Evolutionary conservation across 306 rosid genomes (phyloP).

Genomic region (Comarum palustre): DNA sequence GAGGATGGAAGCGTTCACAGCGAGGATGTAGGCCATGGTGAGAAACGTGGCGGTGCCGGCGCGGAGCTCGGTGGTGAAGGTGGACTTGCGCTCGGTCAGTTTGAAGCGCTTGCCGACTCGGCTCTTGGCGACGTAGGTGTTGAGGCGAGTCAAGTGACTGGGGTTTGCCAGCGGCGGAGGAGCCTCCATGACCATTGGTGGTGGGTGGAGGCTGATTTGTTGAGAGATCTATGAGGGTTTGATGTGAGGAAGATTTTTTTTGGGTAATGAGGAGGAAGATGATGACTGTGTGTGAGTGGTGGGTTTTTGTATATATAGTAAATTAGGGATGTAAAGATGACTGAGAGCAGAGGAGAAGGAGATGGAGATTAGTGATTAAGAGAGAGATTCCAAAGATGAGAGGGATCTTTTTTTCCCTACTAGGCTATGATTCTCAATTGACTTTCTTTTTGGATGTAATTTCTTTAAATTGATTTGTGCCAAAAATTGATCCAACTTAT

Average conservation of each 20-base stretch:
- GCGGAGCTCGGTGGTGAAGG: conserved; percentile 93
- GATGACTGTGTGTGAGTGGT: neutral
- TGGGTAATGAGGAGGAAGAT: too few relatives aligned
- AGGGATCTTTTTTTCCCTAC: conserved; percentile 37
- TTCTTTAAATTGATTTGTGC: neutral
- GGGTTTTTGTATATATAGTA: neutral
- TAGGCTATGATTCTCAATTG: conserved; percentile 12
- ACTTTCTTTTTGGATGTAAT: neutral
- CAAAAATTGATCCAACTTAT: neutral
- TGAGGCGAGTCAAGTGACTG: conserved; percentile 52
- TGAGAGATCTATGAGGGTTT: neutral
- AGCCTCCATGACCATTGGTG: conserved; percentile 40
- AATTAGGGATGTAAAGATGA: neutral
- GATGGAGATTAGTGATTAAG: conserved; percentile 16
- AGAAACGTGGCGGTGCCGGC: conserved; percentile 98
- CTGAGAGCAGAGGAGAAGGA: neutral
- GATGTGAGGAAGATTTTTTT: neutral
- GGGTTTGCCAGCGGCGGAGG: conserved; percentile 20
- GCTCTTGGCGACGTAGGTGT: conserved; percentile 42
- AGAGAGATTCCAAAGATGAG: conserved; percentile 27
- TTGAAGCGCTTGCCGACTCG: conserved; percentile 75
- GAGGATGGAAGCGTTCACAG: conserved; percentile 94
- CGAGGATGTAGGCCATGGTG: conserved; percentile 98
- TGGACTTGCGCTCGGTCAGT: conserved; percentile 65
- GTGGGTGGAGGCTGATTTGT: neutral